A percentile compares a stretch with the other conserved stretches of the same genome.
phyloP scores from a whole-genome alignment of 1,284 basidiomycete genomes.

The Apiotrichum laibachii region DNA sequence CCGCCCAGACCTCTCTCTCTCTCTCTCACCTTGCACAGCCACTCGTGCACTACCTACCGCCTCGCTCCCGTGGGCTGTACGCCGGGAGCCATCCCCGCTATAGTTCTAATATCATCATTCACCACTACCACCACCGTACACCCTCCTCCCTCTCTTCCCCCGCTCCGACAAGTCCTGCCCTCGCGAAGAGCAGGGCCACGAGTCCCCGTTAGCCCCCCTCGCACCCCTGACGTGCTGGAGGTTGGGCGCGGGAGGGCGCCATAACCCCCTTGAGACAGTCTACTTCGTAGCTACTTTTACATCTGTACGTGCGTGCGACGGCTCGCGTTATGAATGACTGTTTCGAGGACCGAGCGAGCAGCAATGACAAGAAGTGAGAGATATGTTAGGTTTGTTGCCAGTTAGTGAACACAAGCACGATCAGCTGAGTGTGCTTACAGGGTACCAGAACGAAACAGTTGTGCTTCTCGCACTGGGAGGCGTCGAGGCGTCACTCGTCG shows the following conservation, averaged over 20 bases:
- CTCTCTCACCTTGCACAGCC: conserved; percentile 2
- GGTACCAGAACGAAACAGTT: too few relatives aligned
- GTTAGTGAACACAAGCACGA: too few relatives aligned
- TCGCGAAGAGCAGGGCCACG: conserved; percentile 21
- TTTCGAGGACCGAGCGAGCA: background rate
- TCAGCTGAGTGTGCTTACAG: too few relatives aligned
- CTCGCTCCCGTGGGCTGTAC: background rate
- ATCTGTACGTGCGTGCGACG: background rate
- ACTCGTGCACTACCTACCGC: background rate
- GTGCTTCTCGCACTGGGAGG: too few relatives aligned
- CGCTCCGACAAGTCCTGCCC: conserved; percentile 12
- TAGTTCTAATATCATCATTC: conserved; percentile 6
- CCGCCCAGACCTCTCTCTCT: background rate
- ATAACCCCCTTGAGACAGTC: background rate
- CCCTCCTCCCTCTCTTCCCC: conserved; percentile 1
- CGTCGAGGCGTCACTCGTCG: too few relatives aligned
- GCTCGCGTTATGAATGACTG: conserved; percentile 1
- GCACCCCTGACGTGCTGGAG: conserved; percentile 17
- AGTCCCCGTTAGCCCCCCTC: conserved; percentile 37
- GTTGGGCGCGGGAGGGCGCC: conserved; percentile 46
- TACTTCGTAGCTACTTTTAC: background rate
- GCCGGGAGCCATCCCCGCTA: background rate
- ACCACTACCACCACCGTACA: conserved; percentile 1
- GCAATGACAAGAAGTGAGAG: too few relatives aligned
- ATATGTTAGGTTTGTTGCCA: too few relatives aligned